Evolutionary conservation across 2,329 filamentous ascomycete species (phyloP).

Genomic region (Xylariaceae sp.): DNA sequence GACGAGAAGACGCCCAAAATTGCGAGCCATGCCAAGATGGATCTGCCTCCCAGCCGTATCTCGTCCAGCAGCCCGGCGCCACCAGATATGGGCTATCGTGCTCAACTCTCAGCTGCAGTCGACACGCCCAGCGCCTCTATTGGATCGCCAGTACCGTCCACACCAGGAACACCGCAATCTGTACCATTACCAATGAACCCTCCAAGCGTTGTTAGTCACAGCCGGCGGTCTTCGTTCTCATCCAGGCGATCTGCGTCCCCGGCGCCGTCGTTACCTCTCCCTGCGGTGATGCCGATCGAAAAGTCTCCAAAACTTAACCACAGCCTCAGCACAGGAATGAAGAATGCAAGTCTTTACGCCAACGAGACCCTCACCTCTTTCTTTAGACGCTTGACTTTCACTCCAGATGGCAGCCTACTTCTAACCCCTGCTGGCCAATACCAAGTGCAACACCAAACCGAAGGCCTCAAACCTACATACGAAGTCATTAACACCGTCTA

Average conservation of each 20-base stretch:
- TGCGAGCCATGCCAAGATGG: conserved; percentile 77
- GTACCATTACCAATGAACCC: conserved; percentile 94
- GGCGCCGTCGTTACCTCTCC: conserved; percentile 88
- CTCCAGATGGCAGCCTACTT: conserved; percentile 90
- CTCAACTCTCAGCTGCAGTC: conserved; percentile 62
- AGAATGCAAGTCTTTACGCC: conserved; percentile 88
- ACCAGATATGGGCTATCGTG: conserved; percentile 72
- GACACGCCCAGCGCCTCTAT: conserved; percentile 56
- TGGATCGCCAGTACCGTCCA: conserved; percentile 85
- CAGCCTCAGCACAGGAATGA: conserved; percentile 63
- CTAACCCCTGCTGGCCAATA: conserved; percentile 96
- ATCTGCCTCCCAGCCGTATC: conserved; percentile 87
- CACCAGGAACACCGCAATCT: conserved; percentile 90
- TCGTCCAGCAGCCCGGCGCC: conserved; percentile 92
- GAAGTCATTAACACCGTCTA: conserved; percentile 97
- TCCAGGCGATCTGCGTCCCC: conserved; percentile 87
- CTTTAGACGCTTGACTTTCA: conserved; percentile 90
- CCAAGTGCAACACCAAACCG: conserved; percentile 71
- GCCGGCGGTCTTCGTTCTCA: conserved; percentile 91
- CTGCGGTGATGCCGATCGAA: conserved; percentile 92
- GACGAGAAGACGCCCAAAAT: conserved; percentile 75
- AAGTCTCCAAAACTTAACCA: conserved; percentile 78
- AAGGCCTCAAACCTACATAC: conserved; percentile 71
- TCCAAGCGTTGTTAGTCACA: conserved; percentile 84
- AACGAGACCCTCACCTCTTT: conserved; percentile 98